phyloP scores from a whole-genome alignment of 1,284 basidiomycete species.

The Papiliotrema nemorosa region DNA sequence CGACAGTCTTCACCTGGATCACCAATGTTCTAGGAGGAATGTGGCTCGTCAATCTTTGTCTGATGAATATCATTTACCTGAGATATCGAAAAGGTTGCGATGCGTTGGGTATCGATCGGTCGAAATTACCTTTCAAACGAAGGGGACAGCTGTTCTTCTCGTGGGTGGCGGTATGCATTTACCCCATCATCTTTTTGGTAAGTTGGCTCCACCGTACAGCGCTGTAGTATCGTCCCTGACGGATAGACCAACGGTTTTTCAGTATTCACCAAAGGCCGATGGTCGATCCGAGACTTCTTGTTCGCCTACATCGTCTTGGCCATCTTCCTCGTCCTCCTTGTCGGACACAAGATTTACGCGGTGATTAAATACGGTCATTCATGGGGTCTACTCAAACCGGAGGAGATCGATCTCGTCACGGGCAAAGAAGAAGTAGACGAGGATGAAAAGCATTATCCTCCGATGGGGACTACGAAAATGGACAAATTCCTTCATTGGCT shows the following conservation, averaged over 20 bases:
- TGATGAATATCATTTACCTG: conserved; percentile 6
- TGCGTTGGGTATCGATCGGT: background rate
- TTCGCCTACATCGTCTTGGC: conserved; percentile 5
- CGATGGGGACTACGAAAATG: background rate
- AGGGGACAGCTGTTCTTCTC: conserved; percentile 3
- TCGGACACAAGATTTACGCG: conserved; percentile 5
- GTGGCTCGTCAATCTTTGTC: background rate
- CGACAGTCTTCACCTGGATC: conserved; percentile 20
- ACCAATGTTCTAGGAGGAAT: conserved; percentile 7
- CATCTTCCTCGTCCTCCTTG: conserved; percentile 1
- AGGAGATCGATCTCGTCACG: conserved; percentile 43
- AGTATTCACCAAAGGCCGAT: conserved; percentile 5
- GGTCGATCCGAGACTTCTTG: conserved; percentile 2
- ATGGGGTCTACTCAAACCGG: conserved; percentile 50
- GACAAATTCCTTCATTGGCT: conserved; percentile 2
- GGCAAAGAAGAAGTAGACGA: conserved; percentile 48
- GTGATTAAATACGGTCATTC: background rate
- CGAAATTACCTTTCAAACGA: background rate
- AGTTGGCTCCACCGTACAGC: conserved; percentile 7
- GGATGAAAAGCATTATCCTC: conserved; percentile 49
- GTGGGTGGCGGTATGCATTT: background rate
- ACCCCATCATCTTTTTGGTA: conserved; percentile 9
- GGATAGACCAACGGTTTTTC: conserved; percentile 7
- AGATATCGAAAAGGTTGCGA: background rate
- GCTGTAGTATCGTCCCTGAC: background rate